Conservation (phyloP, 2,329 filamentous ascomycete genomes). For the Aspergillus proliferans region DNA sequence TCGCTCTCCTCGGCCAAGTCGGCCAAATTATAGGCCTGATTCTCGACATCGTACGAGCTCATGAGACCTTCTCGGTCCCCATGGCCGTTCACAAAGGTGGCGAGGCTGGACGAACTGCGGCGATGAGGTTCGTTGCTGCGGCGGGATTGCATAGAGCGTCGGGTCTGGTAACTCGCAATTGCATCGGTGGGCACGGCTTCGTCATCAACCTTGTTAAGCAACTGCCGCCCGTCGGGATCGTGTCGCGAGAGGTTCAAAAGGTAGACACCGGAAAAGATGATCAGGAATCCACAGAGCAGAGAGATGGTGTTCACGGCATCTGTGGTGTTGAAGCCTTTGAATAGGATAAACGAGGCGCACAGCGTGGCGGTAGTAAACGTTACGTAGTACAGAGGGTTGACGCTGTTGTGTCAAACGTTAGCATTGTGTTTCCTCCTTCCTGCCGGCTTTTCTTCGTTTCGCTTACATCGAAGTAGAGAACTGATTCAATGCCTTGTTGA, state of each 20-base stretch:
- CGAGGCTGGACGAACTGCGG: slow-evolving; percentile 57
- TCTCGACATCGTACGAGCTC: slow-evolving; percentile 81
- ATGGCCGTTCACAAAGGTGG: slow-evolving; percentile 47
- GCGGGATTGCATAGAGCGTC: slow-evolving; percentile 86
- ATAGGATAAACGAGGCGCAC: slow-evolving; percentile 91
- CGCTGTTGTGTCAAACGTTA: slow-evolving; percentile 46
- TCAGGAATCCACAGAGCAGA: slow-evolving; percentile 83
- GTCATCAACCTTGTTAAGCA: slow-evolving; percentile 56
- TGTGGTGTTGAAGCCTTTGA: slow-evolving; percentile 91
- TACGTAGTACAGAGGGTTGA: slow-evolving; percentile 95
- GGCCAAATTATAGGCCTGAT: slow-evolving; percentile 66
- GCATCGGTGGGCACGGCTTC: slow-evolving; percentile 83
- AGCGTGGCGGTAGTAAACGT: slow-evolving; percentile 94
- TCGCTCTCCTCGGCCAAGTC: slow-evolving; percentile 75
- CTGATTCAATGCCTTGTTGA: slow-evolving; percentile 95
- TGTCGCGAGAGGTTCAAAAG: slow-evolving; percentile 89
- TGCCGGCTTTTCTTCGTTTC: slow-evolving; percentile 29
- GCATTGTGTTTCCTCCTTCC: background rate
- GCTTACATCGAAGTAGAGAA: slow-evolving; percentile 95
- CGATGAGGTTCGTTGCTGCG: slow-evolving; percentile 59
- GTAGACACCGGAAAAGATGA: slow-evolving; percentile 94
- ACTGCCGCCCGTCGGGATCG: slow-evolving; percentile 72
- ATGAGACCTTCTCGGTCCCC: slow-evolving; percentile 77
- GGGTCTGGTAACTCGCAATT: slow-evolving; percentile 80
- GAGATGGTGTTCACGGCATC: slow-evolving; percentile 89